Evolutionary conservation across 1,284 basidiomycete genomes (phyloP), one percentile per base, ranked within the genome.

Genomic region (Peniophora sp.): DNA sequence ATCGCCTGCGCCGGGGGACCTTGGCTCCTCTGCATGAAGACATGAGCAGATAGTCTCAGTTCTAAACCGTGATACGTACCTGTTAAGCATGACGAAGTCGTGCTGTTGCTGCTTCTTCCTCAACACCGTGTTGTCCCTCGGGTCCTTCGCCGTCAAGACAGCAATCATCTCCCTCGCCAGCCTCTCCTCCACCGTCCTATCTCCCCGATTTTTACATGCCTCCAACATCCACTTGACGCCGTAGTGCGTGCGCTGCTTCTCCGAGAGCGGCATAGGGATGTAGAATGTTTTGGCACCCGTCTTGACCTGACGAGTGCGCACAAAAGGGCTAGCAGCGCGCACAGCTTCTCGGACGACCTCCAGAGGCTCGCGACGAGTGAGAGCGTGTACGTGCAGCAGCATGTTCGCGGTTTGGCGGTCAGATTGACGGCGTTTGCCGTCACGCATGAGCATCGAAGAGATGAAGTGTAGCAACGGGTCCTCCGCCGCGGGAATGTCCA

Each of bases 391-490:
- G 62, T 82, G 73, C 16, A 85, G 68, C 22, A 94, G 77, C 53
- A 81, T 83, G 27, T 75, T 69, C 1, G 83, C 73, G 11, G 84
- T 75, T 44, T 71, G 71, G 41, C 74, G 76, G 2, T 78, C 68
- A 0, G 90, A 89, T 43, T 74, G 73, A 17, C 83, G 77, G 53
- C 86, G 82, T 55, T 82, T 73, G 20, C 92, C 92, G 63, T 87
- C 67, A 45, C 66, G 67, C 72, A 85, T 85, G 53, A 92, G 67
- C 50, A 72, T 66, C 19, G 83, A 83, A 1, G 88, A 77, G 51
- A 93, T 70, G 59, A 88, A 81, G 52, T 80, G 75, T 6, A 94
- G 74, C 3, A 92, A 72, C 0, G 91, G 92, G 65, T 93, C 90
- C 49, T 79, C 73, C 11, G 75, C 74, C 8, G 89, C 85, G 2